Conservation (phyloP, 208 protist species). For the Trypanosoma lewisi region DNA sequence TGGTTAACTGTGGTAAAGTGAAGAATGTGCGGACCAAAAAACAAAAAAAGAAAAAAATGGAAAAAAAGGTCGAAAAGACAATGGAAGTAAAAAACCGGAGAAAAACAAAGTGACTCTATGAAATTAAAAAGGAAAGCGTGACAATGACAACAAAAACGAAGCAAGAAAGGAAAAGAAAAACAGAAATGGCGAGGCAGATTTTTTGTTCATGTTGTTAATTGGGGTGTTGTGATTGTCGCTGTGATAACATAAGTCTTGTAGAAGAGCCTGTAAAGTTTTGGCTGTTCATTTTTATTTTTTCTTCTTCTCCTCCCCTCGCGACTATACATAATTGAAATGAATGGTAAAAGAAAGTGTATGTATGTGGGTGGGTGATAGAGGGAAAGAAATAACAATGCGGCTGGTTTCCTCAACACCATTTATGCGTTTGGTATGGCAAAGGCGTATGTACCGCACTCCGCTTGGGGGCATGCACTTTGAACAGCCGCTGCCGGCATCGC, state of each 20-base stretch:
- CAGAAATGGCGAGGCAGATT: not conserved
- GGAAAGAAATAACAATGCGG: conserved; percentile 1
- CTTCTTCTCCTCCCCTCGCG: too few relatives aligned
- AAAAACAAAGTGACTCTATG: not conserved
- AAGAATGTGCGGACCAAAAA: too few relatives aligned
- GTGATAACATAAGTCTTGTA: too few relatives aligned
- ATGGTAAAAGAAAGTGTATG: not conserved
- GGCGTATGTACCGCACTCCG: conserved; percentile 25
- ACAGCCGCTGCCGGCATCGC: conserved; percentile 18
- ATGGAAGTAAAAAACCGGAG: too few relatives aligned
- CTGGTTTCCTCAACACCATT: not conserved
- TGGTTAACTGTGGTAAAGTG: too few relatives aligned
- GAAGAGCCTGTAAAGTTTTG: too few relatives aligned
- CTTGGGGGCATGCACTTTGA: conserved; percentile 28
- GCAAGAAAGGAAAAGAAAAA: not conserved
- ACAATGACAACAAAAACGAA: too few relatives aligned
- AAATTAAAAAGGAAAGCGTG: too few relatives aligned
- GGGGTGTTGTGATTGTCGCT: too few relatives aligned
- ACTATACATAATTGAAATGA: not conserved
- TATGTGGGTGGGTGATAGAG: not conserved
- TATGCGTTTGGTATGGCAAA: conserved; percentile 3
- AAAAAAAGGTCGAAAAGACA: too few relatives aligned
- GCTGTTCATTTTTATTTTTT: too few relatives aligned
- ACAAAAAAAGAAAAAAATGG: too few relatives aligned
- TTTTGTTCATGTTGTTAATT: not conserved